Conservation (phyloP, 1,139 yeast genomes). For the Petasospora rhodanensis region DNA sequence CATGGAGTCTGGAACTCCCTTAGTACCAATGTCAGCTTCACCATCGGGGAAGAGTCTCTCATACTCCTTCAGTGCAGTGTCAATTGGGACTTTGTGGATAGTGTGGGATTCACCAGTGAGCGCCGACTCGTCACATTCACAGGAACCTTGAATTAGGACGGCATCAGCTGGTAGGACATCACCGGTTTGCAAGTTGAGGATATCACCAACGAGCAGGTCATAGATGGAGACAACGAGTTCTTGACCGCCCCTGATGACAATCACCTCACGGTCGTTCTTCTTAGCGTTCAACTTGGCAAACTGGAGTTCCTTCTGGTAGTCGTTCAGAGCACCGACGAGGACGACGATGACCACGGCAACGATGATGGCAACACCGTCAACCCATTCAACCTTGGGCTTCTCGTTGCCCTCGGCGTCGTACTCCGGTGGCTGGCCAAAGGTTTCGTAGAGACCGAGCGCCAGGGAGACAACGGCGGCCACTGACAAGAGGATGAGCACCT, state of each 20-base stretch:
- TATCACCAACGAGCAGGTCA: constrained; percentile 82
- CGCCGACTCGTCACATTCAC: constrained; percentile 89
- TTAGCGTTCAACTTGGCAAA: constrained; percentile 82
- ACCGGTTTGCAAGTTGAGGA: constrained; percentile 82
- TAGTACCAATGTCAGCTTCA: constrained; percentile 46
- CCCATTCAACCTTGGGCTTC: constrained; percentile 89
- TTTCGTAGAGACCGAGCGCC: constrained; percentile 87
- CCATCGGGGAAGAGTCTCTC: constrained; percentile 29
- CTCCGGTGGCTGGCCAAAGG: constrained; percentile 78
- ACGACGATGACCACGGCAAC: constrained; percentile 90
- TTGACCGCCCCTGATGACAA: constrained; percentile 70
- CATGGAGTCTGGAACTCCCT: constrained; percentile 61
- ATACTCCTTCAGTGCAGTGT: constrained; percentile 37
- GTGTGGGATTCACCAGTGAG: constrained; percentile 93
- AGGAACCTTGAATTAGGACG: constrained; percentile 62
- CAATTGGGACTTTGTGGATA: constrained; percentile 59
- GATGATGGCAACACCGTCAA: constrained; percentile 96
- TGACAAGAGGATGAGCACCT: constrained; percentile 76
- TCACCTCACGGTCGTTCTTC: constrained; percentile 79
- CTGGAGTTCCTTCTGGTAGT: constrained; percentile 93
- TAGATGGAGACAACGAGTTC: constrained; percentile 68
- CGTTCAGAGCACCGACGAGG: constrained; percentile 88
- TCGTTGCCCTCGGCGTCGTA: constrained; percentile 73
- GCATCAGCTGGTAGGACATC: constrained; percentile 92
- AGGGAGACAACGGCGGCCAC: constrained; percentile 87